A percentile compares a stretch with the other conserved stretches of the same genome.
Conservation (phyloP, 2,329 filamentous ascomycete species). For the Harringtonia aguacate region DNA sequence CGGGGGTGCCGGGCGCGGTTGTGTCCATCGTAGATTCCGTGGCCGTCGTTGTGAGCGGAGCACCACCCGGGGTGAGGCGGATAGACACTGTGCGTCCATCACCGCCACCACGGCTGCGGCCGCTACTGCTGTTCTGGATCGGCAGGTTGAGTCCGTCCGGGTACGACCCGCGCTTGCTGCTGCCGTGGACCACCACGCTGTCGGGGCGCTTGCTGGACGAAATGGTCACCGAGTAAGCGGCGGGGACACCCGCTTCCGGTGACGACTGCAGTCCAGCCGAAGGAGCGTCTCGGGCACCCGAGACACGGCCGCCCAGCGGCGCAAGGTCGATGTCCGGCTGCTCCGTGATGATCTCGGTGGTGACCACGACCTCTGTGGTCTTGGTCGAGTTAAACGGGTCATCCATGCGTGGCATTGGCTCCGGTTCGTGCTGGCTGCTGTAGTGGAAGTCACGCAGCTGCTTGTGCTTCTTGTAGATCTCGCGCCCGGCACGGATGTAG, state of each 20-base stretch:
- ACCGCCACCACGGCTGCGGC: neutral
- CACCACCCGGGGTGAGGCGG: too few relatives aligned
- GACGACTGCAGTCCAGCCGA: too few relatives aligned
- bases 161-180: too few relatives aligned
- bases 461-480: conserved; percentile 57
- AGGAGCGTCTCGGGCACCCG: neutral
- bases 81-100: too few relatives aligned
- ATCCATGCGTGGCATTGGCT: conserved; percentile 25
- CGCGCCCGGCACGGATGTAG: conserved; percentile 54
- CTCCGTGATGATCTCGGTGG: conserved; percentile 30
- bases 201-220: conserved; percentile 24
- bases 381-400: conserved; percentile 38
- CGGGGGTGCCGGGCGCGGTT: neutral
- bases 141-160: conserved; percentile 19
- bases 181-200: conserved; percentile 10
- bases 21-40: too few relatives aligned
- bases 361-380: conserved; percentile 56
- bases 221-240: conserved; percentile 39
- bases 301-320: conserved; percentile 16
- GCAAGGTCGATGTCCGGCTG: conserved; percentile 22
- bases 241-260: too few relatives aligned
- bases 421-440: conserved; percentile 32
- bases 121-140: conserved; percentile 12
- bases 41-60: too few relatives aligned
- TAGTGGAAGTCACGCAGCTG: conserved; percentile 49